Evolutionary conservation across 176 grass and related monocot genomes (phyloP), one percentile per base, ranked within the genome.

Genomic region (sorghum (Sorghum bicolor)): DNA sequence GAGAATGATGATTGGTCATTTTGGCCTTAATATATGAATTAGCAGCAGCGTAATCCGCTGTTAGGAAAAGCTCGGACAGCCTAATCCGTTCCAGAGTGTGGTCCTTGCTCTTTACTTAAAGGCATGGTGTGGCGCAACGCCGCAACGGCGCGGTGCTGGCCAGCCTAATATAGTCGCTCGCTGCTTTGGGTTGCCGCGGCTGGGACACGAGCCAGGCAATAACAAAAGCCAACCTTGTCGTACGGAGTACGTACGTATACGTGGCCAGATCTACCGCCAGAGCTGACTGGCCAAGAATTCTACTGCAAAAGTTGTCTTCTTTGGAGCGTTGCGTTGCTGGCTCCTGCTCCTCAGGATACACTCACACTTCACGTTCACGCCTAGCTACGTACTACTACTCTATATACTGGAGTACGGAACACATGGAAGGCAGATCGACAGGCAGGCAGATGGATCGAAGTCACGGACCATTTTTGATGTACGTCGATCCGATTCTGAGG

Each of bases 101-200:
- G 86, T 66, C 80, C 80, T 88, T 78, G 41, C 14, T 78, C 86
- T 83, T 88, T 78, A 78, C 86, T 83, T 83, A 72, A 88, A 15
- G 26, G 29, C 19, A 64, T 11, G 75, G 75, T 1, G 68, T 57
- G 65, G 79, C 33, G 47, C 66, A 4, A 28, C 79, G 79, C 66
- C 79, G 66, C 33, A n/a, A n/a, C n/a, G n/a, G 47, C 58, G 66
- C 79, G 66, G 47, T 6, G 33, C 4, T 11, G 39, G 38, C 70
- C 60, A 63, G 26, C 60, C 60, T 66, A n/a, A n/a, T n/a, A n/a
- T n/a, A n/a, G n/a, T n/a, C 17, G 20, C 70, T 64, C 11, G 22
- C 79, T 70, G 72, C 52, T 70, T 17, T 63, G 72, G 50, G 71
- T 76, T 82, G 71, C 79, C 79, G 79, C 85, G 70, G 61, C 79